Evolutionary conservation across 768 basidiomycete genomes (phyloP).

Genomic region (Galerina marginata): DNA sequence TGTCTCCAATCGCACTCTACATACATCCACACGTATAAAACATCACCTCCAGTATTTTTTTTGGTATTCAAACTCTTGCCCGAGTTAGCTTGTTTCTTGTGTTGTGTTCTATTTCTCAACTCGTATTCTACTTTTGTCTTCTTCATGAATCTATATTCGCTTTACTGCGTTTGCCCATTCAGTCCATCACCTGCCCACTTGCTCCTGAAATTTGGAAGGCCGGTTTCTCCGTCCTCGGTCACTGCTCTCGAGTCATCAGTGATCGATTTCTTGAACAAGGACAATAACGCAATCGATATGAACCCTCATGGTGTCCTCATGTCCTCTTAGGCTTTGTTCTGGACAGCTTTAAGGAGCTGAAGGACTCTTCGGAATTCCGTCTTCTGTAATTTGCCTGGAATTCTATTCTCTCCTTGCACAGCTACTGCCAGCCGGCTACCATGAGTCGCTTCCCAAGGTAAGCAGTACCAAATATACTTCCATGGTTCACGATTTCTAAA

Average conservation of each 20-base stretch:
- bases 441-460: conserved; percentile 12
- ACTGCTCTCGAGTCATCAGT: neutral
- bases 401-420: conserved; percentile 9
- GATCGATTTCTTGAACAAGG: neutral
- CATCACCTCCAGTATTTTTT: conserved; percentile 17
- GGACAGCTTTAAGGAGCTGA: conserved; percentile 9
- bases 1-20: conserved; percentile 20
- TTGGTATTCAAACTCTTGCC: conserved; percentile 7
- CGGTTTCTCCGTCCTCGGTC: neutral
- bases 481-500: neutral
- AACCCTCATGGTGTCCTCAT: conserved; percentile 21
- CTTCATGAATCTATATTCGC: conserved; percentile 12
- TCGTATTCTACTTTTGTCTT: conserved; percentile 11
- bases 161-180: neutral
- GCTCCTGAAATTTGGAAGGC: neutral
- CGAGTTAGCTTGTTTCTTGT: conserved; percentile 9
- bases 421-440: neutral
- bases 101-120: conserved; percentile 10
- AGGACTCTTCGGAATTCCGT: conserved; percentile 7
- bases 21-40: conserved; percentile 20
- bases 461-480: neutral
- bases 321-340: conserved; percentile 4
- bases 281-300: conserved; percentile 13
- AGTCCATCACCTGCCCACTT: neutral
- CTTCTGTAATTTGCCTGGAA: conserved; percentile 1